A percentile compares a stretch with the other conserved stretches of the same genome.
phyloP scores from a whole-genome alignment of 208 protist species.

The Leishmania braziliensis region DNA sequence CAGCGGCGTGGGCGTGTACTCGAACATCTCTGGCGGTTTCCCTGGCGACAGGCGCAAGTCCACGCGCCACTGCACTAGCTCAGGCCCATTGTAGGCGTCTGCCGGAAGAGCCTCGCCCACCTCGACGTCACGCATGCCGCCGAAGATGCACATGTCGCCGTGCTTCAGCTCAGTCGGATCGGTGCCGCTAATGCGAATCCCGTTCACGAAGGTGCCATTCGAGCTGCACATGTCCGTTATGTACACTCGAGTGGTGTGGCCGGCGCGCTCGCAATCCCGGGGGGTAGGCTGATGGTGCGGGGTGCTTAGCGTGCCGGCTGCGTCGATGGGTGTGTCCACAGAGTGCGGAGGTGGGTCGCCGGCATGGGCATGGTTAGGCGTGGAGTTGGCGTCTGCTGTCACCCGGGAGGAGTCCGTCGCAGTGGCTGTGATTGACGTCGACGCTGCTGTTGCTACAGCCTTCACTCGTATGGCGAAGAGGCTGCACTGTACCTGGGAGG shows the following conservation, averaged over 20 bases:
- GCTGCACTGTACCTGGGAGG: slow-evolving; percentile 82
- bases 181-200: slow-evolving; percentile 47
- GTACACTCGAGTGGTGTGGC: slow-evolving; percentile 32
- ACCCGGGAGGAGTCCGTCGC: neutral
- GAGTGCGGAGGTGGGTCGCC: neutral
- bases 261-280: neutral
- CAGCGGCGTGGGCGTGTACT: slow-evolving; percentile 54
- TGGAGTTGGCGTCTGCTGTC: neutral
- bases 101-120: slow-evolving; percentile 50
- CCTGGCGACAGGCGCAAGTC: slow-evolving; percentile 20
- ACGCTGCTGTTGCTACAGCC: neutral
- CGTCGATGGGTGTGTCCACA: slow-evolving; percentile 1
- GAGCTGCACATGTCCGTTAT: slow-evolving; percentile 83
- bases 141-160: slow-evolving; percentile 75
- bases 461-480: slow-evolving; percentile 38
- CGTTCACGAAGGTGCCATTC: slow-evolving; percentile 91
- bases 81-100: slow-evolving; percentile 55
- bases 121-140: slow-evolving; percentile 84
- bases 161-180: slow-evolving; percentile 52
- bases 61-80: slow-evolving; percentile 80
- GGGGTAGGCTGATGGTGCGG: neutral
- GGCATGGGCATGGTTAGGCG: neutral
- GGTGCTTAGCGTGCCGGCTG: neutral
- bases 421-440: neutral
- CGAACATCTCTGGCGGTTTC: slow-evolving; percentile 22